Evolutionary conservation across 1,139 yeast genomes (phyloP).

Genomic region (Diutina pseudorugosa): DNA sequence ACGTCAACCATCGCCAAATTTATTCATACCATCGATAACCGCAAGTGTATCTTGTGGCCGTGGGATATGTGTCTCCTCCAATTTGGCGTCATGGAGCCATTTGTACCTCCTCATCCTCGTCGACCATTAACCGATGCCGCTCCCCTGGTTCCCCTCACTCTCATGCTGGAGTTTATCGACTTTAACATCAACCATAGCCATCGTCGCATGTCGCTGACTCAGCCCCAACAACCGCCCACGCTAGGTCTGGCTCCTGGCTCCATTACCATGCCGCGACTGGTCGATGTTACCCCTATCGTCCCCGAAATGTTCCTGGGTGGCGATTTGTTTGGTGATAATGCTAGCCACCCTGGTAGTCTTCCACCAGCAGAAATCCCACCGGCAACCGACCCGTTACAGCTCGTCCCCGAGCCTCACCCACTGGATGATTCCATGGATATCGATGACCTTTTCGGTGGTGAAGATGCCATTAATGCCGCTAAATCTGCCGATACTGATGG

Average conservation of each 20-base stretch:
- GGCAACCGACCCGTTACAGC: neutral
- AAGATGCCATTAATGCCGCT: neutral
- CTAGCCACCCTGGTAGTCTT: neutral
- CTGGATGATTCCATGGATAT: constrained; percentile 4
- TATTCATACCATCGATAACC: constrained; percentile 38
- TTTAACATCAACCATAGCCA: neutral
- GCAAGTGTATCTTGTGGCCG: constrained; percentile 61
- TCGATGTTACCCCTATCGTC: neutral
- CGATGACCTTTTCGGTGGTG: constrained; percentile 1
- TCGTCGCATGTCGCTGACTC: neutral
- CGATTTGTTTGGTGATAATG: neutral
- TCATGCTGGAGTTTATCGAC: constrained; percentile 1
- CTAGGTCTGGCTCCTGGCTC: neutral
- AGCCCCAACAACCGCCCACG: neutral
- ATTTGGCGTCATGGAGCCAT: constrained; percentile 17
- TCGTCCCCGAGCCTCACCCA: neutral
- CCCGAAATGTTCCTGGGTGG: neutral
- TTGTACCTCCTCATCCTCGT: neutral
- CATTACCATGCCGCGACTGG: neutral
- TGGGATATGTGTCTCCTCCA: constrained; percentile 52
- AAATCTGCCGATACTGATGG: neutral
- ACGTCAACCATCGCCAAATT: constrained; percentile 52
- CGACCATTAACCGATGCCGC: neutral
- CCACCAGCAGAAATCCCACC: neutral
- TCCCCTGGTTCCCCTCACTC: neutral